Conservation (phyloP, 2,329 filamentous ascomycete genomes). For the Reticulascus tulasneorum region DNA sequence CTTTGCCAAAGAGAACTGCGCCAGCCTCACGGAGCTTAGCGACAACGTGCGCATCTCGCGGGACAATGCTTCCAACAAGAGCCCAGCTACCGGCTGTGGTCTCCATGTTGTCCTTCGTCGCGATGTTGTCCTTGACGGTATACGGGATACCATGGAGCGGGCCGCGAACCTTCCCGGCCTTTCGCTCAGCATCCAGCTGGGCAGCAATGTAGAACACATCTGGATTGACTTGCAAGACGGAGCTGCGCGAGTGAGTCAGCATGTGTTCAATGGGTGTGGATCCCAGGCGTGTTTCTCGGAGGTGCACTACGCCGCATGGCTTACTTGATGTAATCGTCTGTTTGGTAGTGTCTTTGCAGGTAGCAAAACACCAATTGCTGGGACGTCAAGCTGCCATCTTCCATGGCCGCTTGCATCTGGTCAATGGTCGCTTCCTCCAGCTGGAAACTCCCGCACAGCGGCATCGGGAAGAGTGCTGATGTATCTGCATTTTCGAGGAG, state of each 20-base stretch:
- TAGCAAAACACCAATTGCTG: slow-evolving; percentile 61
- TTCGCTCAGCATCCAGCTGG: slow-evolving; percentile 57
- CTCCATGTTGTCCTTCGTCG: slow-evolving; percentile 64
- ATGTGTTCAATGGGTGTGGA: too few relatives aligned
- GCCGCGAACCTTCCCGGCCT: slow-evolving; percentile 51
- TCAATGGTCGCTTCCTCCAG: slow-evolving; percentile 70
- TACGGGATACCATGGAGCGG: slow-evolving; percentile 74
- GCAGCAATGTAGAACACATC: slow-evolving; percentile 61
- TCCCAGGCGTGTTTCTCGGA: neutral
- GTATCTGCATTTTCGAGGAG: slow-evolving; percentile 31
- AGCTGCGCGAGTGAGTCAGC: slow-evolving; percentile 26
- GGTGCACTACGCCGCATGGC: slow-evolving; percentile 8
- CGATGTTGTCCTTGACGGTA: slow-evolving; percentile 71
- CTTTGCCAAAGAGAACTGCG: slow-evolving; percentile 67
- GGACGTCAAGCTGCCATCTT: slow-evolving; percentile 49
- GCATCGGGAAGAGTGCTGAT: slow-evolving; percentile 55
- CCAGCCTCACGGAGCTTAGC: slow-evolving; percentile 58
- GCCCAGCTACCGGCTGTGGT: slow-evolving; percentile 70
- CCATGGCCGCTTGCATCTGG: slow-evolving; percentile 58
- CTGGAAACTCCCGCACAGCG: slow-evolving; percentile 52
- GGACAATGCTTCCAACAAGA: slow-evolving; percentile 61
- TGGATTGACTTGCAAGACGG: slow-evolving; percentile 64
- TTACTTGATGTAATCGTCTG: slow-evolving; percentile 61
- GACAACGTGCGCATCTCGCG: slow-evolving; percentile 65
- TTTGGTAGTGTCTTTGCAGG: slow-evolving; percentile 56